Evolutionary conservation across 1,139 yeast genomes (phyloP), one percentile per base, ranked within the genome.

Genomic region (Hansenula lynferdii): DNA sequence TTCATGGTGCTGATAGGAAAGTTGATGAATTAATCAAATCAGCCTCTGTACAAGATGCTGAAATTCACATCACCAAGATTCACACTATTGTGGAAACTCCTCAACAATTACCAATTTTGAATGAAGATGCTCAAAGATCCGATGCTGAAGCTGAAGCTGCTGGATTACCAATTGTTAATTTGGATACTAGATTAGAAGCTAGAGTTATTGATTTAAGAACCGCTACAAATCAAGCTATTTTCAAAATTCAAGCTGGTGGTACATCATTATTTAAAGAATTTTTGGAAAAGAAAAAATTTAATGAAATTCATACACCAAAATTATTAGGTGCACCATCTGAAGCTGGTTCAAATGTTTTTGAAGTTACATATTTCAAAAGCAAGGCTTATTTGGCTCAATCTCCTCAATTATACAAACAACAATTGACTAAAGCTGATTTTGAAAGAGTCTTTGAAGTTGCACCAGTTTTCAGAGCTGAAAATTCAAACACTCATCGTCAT

Each of bases 401-500:
- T 32, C 99, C 99, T 38, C 99, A 92, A 71, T 75, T 92, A 53
- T 87, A 92, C 75, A 92, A 92, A 72, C 97, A 92, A 70, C 96
- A 92, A 76, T 77, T 92, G 62, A 92, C 94, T 66, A 96, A 97
- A 39, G 95, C 96, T 45, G 99, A 92, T 68, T 92, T 92, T 57
- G 98, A 92, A 69, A 80, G 77, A 56, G 99, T 92, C 36, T 94
- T 80, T 60, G 99, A 92, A 70, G 76, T 92, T 56, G 97, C 94
- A 2, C 97, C 99, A 35, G 98, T 92, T 40, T 92, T 92, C 77
- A 80, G 99, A 67, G 99, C 99, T 42, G 99, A 92, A 67, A 92
- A 92, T 73, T 90, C 97, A 48, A 89, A 92, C 70, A 92, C 98
- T 22, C 97, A 92, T 65, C 90, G 99, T 69, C 99, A 92, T 67